These are phyloP conservation scores for Rhexocercosporidium sp. DNA, from an alignment of 2,329 filamentous ascomycete species.

Conservation along the genomic window DNA sequence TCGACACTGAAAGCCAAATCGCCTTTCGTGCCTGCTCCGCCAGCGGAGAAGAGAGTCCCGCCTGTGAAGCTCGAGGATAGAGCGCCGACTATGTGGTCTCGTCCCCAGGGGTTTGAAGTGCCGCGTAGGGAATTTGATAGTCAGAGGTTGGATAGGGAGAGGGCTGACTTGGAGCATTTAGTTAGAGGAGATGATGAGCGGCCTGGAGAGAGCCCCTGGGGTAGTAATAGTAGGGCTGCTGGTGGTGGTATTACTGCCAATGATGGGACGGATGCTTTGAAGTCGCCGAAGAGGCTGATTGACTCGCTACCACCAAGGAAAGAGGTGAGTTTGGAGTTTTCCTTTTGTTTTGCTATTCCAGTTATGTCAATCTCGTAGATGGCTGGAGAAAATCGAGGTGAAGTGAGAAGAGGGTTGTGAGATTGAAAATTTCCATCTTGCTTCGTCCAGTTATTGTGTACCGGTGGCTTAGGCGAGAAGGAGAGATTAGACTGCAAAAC, in stretches of 20 bases:
- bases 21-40: too few species aligned
- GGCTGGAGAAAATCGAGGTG: too few species aligned
- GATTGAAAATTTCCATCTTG: not conserved
- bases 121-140: not conserved
- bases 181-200: not conserved
- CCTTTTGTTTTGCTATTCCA: too few species aligned
- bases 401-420: too few species aligned
- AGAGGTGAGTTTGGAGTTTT: not conserved
- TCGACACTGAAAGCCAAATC: too few species aligned
- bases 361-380: too few species aligned
- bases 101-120: not conserved
- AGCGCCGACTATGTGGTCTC: not conserved
- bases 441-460: not conserved
- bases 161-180: not conserved
- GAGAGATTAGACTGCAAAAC: too few species aligned
- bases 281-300: too few species aligned
- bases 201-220: not conserved
- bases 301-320: not conserved
- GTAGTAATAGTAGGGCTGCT: not conserved
- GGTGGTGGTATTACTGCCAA: not conserved
- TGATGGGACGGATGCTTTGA: not conserved
- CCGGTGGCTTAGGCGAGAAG: not conserved
- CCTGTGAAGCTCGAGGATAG: not conserved
- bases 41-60: too few species aligned
- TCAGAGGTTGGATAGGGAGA: not conserved